A percentile compares a stretch with the other conserved stretches of the same genome.
Conservation (phyloP, 257 asterid species). For the Solanum clarkiae region DNA sequence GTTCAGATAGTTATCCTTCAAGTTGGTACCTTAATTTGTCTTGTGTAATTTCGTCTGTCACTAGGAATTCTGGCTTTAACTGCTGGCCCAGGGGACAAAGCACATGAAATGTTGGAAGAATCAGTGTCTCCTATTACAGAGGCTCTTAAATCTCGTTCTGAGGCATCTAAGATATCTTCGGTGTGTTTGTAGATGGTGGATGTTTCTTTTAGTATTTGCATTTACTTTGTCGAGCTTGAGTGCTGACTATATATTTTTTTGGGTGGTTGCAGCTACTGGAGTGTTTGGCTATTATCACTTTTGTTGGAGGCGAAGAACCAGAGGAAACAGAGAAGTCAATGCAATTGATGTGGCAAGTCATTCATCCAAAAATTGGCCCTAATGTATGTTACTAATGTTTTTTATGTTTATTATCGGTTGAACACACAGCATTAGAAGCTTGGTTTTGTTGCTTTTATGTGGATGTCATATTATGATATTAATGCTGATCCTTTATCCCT, state of each 20-base stretch:
- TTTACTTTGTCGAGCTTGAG: background rate
- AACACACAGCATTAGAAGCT: background rate
- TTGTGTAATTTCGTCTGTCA: background rate
- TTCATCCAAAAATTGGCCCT: constrained; percentile 82
- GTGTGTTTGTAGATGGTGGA: constrained; percentile 24
- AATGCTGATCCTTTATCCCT: background rate
- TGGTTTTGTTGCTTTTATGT: background rate
- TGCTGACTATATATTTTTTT: background rate
- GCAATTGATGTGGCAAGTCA: constrained; percentile 94
- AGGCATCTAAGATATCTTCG: constrained; percentile 47
- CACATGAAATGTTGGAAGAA: constrained; percentile 83
- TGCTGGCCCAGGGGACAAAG: constrained; percentile 74
- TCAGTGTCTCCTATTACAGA: constrained; percentile 66
- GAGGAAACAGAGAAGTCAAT: constrained; percentile 77
- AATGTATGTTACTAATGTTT: constrained; percentile 43
- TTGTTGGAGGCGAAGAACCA: constrained; percentile 83
- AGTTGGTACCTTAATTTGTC: background rate
- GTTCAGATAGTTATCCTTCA: background rate
- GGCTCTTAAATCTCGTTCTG: constrained; percentile 60
- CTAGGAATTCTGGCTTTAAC: constrained; percentile 84
- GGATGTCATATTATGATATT: background rate
- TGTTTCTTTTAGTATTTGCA: background rate
- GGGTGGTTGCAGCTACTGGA: constrained; percentile 51
- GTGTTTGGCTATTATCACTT: constrained; percentile 77
- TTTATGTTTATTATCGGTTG: background rate